Base-by-base conservation (phyloP, 1,284 basidiomycete species). In the Ustilago sp. region DNA sequence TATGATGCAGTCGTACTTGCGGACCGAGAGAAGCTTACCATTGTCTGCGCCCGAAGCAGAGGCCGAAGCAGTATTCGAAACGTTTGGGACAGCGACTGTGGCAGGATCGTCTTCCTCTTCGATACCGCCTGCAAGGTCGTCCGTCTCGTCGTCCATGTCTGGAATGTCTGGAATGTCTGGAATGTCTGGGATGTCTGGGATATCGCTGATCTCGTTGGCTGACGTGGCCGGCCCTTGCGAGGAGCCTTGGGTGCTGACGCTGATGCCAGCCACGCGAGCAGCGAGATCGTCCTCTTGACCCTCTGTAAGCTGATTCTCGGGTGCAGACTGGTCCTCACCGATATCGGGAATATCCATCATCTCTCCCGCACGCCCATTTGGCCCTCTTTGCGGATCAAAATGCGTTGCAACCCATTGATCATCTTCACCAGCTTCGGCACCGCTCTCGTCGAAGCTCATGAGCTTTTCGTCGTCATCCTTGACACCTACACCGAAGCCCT, bases 1-100 rank as follows among this genome's bases (percentile, higher is more conserved):
- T 88, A 99, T 99, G 91, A 98, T 94, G 85, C 98, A 97, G 87
- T 99, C 97, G 89, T 99, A 99, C 28, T 95, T 99, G 82, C 96
- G 91, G 51, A 99, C 94, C 89, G 94, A 93, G 48, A 98, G 88
- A 31, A 99, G 88, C 83, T 98, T 98, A 68, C 54, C 65, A 35
- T 61, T 80, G 41, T 62, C 68, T 2, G 17, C 92, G 15, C 12
- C 52, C 66, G 23, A 89, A 86, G 8, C 88, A 87, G n/a, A 87
- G 23, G 67, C 64, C 12, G 63, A n/a, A 17, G 38, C 13, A 4
- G 64, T 4, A 19, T 11, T n/a, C 50, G 57, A 2, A 41, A 61
- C 43, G 4, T 66, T 68, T 7, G 65, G 55, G 31, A 68, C 58
- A 54, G 84, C 79, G 32, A 86, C 84, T n/a, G 77, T 81, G 17